Conservation (phyloP, 1,139 yeast species). For the Taphrina communis region DNA sequence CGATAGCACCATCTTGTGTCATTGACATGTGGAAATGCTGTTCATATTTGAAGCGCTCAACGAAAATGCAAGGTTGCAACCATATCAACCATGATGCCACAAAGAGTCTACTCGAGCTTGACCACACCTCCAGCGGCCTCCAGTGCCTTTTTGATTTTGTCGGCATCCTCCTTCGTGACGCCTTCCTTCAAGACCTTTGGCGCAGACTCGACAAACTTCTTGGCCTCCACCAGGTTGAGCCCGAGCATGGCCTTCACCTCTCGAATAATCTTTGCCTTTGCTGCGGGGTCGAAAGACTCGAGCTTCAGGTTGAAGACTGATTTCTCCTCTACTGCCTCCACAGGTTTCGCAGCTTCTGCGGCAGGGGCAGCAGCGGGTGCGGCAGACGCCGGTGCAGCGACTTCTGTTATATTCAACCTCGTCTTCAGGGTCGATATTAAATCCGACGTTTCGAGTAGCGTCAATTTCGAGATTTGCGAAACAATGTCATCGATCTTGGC, state of each 20-base stretch:
- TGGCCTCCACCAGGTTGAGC: slow-evolving; percentile 91
- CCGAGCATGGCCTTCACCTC: slow-evolving; percentile 93
- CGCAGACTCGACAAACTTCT: slow-evolving; percentile 96
- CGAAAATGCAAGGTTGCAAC: background rate
- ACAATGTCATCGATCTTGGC: slow-evolving; percentile 89
- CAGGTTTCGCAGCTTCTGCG: slow-evolving; percentile 74
- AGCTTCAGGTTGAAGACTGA: slow-evolving; percentile 90
- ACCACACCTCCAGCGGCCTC: slow-evolving; percentile 97
- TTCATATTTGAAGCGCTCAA: background rate
- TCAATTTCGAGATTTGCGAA: slow-evolving; percentile 85
- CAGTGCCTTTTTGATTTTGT: slow-evolving; percentile 86
- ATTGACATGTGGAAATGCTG: slow-evolving; percentile 14
- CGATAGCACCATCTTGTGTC: background rate
- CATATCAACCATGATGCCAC: slow-evolving; percentile 32
- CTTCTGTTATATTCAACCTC: slow-evolving; percentile 89
- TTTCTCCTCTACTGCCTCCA: slow-evolving; percentile 82
- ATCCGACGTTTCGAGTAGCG: slow-evolving; percentile 85
- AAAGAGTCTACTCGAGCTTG: slow-evolving; percentile 67
- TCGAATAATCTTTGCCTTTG: slow-evolving; percentile 96
- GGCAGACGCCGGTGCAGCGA: slow-evolving; percentile 78
- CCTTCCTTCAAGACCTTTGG: slow-evolving; percentile 90
- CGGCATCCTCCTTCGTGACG: slow-evolving; percentile 87
- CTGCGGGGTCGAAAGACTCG: slow-evolving; percentile 90
- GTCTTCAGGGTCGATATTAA: slow-evolving; percentile 83
- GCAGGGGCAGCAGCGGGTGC: slow-evolving; percentile 71